Base-by-base conservation (phyloP, 1,284 basidiomycete genomes). In the Earliella scabrosa region DNA sequence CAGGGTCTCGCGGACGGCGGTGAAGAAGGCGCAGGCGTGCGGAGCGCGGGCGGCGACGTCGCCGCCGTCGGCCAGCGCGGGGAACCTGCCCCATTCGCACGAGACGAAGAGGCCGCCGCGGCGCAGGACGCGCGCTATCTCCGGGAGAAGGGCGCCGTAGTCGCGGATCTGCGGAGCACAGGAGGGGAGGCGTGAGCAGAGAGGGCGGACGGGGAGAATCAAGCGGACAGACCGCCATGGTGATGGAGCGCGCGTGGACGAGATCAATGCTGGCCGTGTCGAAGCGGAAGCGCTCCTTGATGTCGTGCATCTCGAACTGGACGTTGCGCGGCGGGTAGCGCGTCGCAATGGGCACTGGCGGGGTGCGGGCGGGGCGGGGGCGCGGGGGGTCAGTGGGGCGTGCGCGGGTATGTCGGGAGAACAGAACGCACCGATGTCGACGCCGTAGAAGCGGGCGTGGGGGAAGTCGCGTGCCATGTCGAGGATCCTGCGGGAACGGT, bases 381-480 rank as follows among this genome's bases (percentile, higher is more conserved):
- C n/a, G 7, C 26, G n/a, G 27, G 9, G 43, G 13, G 16, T 18
- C 35, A 45, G 26, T 50, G 51, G 5, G 23, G n/a, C n/a, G n/a
- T n/a, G n/a, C n/a, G n/a, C n/a, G n/a, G n/a, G n/a, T n/a, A n/a
- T n/a, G n/a, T n/a, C 39, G 62, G 40, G 27, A 9, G 48, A 58
- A 51, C 43, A 20, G 46, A 32, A 45, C 78, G 63, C 68, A 89
- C 88, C 88, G 61, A 88, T 87, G 71, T 92, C 90, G 51, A 90
- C 68, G 45, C 86, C 90, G 61, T 81, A 75, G 65, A 92, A 87
- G 63, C 75, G 73, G 52, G 82, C 85, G 65, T 82, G 75, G 24
- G 82, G 83, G 67, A 87, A 92, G 46, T 78, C 74, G 47, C 65
- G 70, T 50, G 86, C 87, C 85, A 92, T 87, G 61, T 90, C 85